Base-by-base conservation (phyloP, 192 early-diverging fungal genomes). In the Thamnidium elegans region DNA sequence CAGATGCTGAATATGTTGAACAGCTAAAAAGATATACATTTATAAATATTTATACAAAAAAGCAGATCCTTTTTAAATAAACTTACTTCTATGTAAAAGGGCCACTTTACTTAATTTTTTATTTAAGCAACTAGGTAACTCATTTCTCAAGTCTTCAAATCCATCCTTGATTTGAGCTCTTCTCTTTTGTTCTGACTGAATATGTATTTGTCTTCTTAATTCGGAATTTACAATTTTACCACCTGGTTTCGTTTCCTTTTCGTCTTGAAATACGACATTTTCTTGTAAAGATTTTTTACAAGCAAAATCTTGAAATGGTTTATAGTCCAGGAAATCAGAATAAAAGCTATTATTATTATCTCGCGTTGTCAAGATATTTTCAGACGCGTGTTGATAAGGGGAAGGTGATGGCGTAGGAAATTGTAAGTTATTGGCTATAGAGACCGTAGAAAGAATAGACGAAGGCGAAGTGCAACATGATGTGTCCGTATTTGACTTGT, bases 91-190 rank as follows among this genome's bases (percentile, higher is more conserved):
- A 52, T 74, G 73, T 47, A 74, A 55, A 8, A 74, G 39, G 19
- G 68, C 68, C 14, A 70, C 73, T 36, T 74, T 74, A 43, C 68
- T 70, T 68, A 74, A 70, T 63, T 70, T 74, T 44, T 70, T 74
- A 32, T 74, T 74, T 21, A 70, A 54, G 32, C 63, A 69, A 39
- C 62, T 65, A 5, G 73, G 73, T 53, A 74, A 42, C 55, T 74
- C 67, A 39, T 58, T 69, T 52, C 73, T 46, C 46, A 74, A 51
- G 45, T 74, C 73, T 43, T 74, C 73, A 70, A 74, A 74, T 17
- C 74, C 74, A 48, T 76, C 74, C 23, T 73, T 73, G 39, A 73
- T 73, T 31, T 73, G 66, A 30, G 71, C 71, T 30, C 66, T 34
- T 50, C 67, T 58, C 26, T 69, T 73, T 42, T 73, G 71, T 44